Evolutionary conservation across 148 eudicot species (phyloP).

Genomic region (Drosera capensis): DNA sequence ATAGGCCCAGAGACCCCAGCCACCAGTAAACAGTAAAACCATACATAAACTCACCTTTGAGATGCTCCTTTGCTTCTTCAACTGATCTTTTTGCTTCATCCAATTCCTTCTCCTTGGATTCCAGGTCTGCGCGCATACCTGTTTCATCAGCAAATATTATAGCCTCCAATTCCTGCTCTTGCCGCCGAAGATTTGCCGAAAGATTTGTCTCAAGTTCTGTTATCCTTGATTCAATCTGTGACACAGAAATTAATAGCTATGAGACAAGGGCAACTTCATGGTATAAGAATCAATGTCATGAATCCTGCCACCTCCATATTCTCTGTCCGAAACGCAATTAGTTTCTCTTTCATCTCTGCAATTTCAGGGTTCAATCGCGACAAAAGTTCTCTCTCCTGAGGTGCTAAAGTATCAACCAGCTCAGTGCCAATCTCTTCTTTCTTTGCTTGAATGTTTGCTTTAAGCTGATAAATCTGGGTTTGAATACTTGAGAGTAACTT

Average conservation of each 20-base stretch:
- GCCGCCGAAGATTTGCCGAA: slow-evolving; percentile 73
- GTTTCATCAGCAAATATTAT: slow-evolving; percentile 44
- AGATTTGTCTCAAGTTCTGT: slow-evolving; percentile 91
- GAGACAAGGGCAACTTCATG: neutral
- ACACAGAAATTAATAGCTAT: neutral
- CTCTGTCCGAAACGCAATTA: slow-evolving; percentile 55
- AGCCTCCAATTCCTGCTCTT: slow-evolving; percentile 79
- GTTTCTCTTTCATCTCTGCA: slow-evolving; percentile 72
- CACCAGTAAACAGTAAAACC: too few species aligned
- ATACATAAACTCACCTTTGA: slow-evolving; percentile 32
- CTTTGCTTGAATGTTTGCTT: slow-evolving; percentile 51
- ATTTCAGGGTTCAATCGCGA: slow-evolving; percentile 92
- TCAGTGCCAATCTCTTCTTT: slow-evolving; percentile 90
- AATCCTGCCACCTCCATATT: slow-evolving; percentile 65
- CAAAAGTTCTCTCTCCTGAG: slow-evolving; percentile 58
- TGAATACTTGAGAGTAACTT: slow-evolving; percentile 52
- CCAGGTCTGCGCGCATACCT: slow-evolving; percentile 52
- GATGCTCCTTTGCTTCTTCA: slow-evolving; percentile 50
- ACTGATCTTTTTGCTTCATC: slow-evolving; percentile 50
- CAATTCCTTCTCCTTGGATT: slow-evolving; percentile 59
- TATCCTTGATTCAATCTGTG: slow-evolving; percentile 77
- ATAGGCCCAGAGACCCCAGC: too few species aligned
- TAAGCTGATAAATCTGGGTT: slow-evolving; percentile 71
- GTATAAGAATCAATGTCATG: neutral
- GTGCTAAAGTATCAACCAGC: slow-evolving; percentile 81